Evolutionary conservation across 306 rosid species (phyloP).

Genomic region (Pyrus betulifolia): DNA sequence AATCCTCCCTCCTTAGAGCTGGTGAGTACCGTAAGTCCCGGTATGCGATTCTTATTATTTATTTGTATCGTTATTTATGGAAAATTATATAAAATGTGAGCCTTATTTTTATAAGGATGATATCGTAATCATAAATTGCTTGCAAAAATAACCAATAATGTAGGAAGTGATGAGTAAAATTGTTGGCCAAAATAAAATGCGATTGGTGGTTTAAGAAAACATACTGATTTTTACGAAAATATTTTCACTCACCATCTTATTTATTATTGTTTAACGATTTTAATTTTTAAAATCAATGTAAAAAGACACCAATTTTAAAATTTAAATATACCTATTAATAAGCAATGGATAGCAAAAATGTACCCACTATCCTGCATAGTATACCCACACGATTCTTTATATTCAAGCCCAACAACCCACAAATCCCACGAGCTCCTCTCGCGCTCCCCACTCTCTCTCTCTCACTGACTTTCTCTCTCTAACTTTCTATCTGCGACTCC

Average conservation of each 20-base stretch:
- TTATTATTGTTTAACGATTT: no score
- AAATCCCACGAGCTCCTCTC: constrained; percentile 16
- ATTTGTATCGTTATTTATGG: no score
- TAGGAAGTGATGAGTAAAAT: neutral
- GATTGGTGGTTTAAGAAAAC: constrained; percentile 24
- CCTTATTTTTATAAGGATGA: no score
- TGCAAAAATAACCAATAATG: neutral
- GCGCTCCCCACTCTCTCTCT: constrained; percentile 10
- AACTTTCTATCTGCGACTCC: constrained; percentile 27
- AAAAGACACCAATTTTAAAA: no score
- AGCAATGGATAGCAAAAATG: no score
- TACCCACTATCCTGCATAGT: no score
- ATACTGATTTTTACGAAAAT: constrained; percentile 36
- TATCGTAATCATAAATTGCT: no score
- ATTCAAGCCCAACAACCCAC: constrained; percentile 27
- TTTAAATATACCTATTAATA: no score
- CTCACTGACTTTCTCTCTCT: neutral
- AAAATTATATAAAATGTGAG: no score
- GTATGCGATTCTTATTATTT: no score
- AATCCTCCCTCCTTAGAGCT: neutral
- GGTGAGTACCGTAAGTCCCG: neutral
- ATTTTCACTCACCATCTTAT: no score
- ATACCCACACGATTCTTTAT: constrained; percentile 29
- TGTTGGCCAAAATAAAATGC: neutral
- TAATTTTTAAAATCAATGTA: no score